phyloP scores from a whole-genome alignment of 2,329 filamentous ascomycete species.

The Fusarium oxysporum region DNA sequence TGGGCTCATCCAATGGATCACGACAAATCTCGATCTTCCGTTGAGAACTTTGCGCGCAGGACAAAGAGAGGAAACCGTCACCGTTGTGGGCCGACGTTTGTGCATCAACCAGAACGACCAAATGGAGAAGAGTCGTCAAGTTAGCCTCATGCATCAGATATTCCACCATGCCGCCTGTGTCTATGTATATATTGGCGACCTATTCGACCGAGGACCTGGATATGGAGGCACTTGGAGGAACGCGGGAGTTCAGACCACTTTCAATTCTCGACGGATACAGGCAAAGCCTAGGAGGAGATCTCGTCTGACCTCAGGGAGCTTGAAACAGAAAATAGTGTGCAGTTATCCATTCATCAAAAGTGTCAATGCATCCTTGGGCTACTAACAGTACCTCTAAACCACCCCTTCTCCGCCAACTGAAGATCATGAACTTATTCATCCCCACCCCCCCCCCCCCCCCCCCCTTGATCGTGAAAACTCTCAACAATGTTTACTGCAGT shows the following conservation, averaged over 20 bases:
- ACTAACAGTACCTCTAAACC: conserved; percentile 9
- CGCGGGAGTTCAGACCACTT: neutral
- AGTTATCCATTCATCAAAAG: conserved; percentile 16
- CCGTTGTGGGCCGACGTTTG: conserved; percentile 43
- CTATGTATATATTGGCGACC: conserved; percentile 8
- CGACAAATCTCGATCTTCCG: conserved; percentile 45
- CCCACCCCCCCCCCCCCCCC: too few relatives aligned
- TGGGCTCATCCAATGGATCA: conserved; percentile 26
- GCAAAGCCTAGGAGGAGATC: conserved; percentile 9
- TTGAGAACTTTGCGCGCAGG: conserved; percentile 41
- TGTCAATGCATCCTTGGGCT: conserved; percentile 26
- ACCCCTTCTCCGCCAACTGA: neutral
- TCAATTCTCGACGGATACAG: conserved; percentile 7
- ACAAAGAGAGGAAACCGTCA: neutral
- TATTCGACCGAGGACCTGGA: neutral
- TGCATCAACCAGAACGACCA: conserved; percentile 44
- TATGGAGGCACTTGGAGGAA: neutral
- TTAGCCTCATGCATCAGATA: conserved; percentile 41
- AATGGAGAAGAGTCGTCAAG: conserved; percentile 35
- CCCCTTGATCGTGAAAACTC: conserved; percentile 18
- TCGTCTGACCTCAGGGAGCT: conserved; percentile 6
- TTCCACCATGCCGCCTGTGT: conserved; percentile 36
- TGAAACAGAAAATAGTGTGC: neutral
- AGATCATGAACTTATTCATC: conserved; percentile 6
- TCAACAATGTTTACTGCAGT: conserved; percentile 6